These are phyloP conservation scores for Isochrysis galbana DNA, from an alignment of 78 protist species.

Conservation along the genomic window DNA sequence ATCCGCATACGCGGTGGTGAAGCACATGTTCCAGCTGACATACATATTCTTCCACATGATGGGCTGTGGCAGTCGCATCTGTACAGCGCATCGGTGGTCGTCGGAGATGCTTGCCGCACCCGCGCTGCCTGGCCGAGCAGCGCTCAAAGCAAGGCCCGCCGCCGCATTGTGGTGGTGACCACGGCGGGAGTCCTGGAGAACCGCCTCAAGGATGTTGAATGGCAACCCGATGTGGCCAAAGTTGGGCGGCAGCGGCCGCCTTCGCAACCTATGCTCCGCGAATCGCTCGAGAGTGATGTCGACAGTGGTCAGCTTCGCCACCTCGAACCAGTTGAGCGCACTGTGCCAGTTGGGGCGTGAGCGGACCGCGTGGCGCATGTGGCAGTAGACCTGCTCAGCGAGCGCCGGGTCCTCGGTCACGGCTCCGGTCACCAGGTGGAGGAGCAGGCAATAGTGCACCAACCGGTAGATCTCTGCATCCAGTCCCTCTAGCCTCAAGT, in stretches of 20 bases:
- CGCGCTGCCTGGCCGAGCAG: background rate
- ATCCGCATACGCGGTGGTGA: background rate
- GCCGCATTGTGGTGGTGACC: background rate
- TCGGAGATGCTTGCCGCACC: background rate
- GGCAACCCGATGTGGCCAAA: constrained; percentile 3
- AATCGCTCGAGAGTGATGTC: background rate
- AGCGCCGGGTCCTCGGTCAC: background rate
- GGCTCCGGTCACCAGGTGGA: background rate
- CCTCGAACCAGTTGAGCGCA: background rate
- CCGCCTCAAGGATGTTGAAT: background rate
- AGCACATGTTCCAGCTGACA: background rate
- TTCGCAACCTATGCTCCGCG: background rate
- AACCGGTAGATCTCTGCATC: background rate
- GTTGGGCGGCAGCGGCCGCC: background rate
- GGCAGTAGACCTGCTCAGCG: background rate
- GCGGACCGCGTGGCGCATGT: background rate
- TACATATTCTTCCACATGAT: background rate
- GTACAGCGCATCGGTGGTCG: background rate
- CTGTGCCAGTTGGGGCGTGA: background rate
- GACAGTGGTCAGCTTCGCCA: background rate
- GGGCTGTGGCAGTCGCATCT: background rate
- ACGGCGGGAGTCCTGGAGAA: background rate
- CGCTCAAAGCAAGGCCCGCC: background rate
- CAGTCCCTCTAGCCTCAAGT: too few relatives aligned
- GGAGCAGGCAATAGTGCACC: background rate